These are phyloP conservation scores for Santalum album DNA, from an alignment of 164 flowering plant genomes.

Conservation along the genomic window DNA sequence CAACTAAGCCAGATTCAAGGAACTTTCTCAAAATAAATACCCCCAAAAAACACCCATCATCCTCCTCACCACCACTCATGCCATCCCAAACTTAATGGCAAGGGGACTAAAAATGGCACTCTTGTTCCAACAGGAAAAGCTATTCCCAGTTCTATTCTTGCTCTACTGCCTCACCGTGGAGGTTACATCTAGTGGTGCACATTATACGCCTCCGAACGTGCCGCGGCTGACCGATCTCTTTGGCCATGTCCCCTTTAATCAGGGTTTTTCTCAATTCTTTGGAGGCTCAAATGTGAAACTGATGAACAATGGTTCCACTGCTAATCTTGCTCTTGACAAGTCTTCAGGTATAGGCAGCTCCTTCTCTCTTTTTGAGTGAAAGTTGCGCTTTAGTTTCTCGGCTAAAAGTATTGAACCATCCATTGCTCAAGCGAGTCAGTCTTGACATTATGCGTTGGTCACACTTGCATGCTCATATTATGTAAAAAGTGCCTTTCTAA, in stretches of 20 bases:
- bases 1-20: slow-evolving; percentile 14
- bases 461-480: too few species aligned
- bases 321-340: slow-evolving; percentile 35
- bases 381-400: too few species aligned
- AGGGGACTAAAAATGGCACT: slow-evolving; percentile 8
- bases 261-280: slow-evolving; percentile 23
- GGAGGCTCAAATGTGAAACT: slow-evolving; percentile 34
- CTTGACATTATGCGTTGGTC: too few species aligned
- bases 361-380: too few species aligned
- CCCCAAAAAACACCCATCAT: neutral
- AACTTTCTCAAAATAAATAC: neutral
- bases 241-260: slow-evolving; percentile 21
- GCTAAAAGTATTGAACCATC: neutral
- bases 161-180: slow-evolving; percentile 3
- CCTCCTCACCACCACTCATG: neutral
- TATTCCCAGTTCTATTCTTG: neutral
- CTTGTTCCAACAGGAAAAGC: neutral
- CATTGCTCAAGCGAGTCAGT: neutral
- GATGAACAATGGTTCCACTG: slow-evolving; percentile 35
- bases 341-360: slow-evolving; percentile 28
- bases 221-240: slow-evolving; percentile 35
- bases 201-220: slow-evolving; percentile 32
- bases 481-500: too few species aligned
- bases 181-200: slow-evolving; percentile 18
- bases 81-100: neutral